These are phyloP conservation scores for Fusarium irregulare DNA, from an alignment of 2,329 filamentous ascomycete genomes.

Conservation along the genomic window DNA sequence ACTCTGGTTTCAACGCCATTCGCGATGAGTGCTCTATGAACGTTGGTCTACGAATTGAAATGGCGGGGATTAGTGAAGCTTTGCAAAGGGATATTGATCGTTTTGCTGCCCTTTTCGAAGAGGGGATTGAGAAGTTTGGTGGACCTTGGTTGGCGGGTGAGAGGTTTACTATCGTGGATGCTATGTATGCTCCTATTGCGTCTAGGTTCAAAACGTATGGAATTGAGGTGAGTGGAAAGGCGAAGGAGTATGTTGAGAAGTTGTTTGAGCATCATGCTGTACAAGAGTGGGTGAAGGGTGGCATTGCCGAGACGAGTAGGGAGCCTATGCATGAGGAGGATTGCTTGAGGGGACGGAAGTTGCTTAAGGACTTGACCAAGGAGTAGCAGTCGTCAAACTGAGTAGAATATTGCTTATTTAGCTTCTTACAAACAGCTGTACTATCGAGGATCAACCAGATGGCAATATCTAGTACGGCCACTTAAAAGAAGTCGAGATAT, in stretches of 20 bases:
- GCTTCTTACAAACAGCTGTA: no score
- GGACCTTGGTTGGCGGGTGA: constrained; percentile 56
- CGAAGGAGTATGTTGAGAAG: constrained; percentile 50
- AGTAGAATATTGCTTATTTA: no score
- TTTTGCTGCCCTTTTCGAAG: constrained; percentile 52
- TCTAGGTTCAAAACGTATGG: constrained; percentile 54
- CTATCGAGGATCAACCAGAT: no score
- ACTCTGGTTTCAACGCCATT: constrained; percentile 56
- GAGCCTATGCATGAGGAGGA: constrained; percentile 54
- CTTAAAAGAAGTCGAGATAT: constrained; percentile 23
- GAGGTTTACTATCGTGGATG: constrained; percentile 54
- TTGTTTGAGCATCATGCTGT: constrained; percentile 52
- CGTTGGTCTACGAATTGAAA: constrained; percentile 53
- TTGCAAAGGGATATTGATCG: constrained; percentile 53
- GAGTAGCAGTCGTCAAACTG: neutral
- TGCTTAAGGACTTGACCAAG: constrained; percentile 47
- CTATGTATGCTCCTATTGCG: constrained; percentile 58
- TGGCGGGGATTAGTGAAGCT: constrained; percentile 45
- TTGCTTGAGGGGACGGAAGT: constrained; percentile 48
- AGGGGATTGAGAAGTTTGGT: constrained; percentile 54
- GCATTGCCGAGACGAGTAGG: constrained; percentile 52
- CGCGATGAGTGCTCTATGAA: constrained; percentile 58
- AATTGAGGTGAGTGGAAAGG: constrained; percentile 46
- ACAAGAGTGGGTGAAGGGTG: constrained; percentile 53
- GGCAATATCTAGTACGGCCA: constrained; percentile 9